Conservation (phyloP, 2,329 filamentous ascomycete genomes). For the Rhytidhysteron rufulum region DNA sequence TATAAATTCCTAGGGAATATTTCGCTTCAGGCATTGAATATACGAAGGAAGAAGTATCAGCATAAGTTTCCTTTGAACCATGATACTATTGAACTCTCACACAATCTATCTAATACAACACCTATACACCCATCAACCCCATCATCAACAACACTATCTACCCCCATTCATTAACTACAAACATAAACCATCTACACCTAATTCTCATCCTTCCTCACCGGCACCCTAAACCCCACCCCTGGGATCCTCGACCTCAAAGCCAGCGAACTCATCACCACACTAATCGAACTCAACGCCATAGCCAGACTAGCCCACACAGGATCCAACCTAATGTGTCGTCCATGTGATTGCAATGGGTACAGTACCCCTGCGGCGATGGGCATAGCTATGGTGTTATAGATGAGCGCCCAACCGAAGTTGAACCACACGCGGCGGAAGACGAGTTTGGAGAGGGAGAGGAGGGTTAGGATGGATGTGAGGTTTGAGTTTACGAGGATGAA, state of each 20-base stretch:
- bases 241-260: slow-evolving; percentile 55
- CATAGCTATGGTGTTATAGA: slow-evolving; percentile 76
- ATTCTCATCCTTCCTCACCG: slow-evolving; percentile 2
- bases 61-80: too few species aligned
- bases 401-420: slow-evolving; percentile 81
- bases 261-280: slow-evolving; percentile 79
- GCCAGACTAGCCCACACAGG: slow-evolving; percentile 85
- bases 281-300: slow-evolving; percentile 90
- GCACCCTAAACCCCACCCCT: slow-evolving; percentile 41
- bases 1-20: too few species aligned
- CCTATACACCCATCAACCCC: too few species aligned
- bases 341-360: too few species aligned
- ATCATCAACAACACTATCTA: too few species aligned
- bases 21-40: too few species aligned
- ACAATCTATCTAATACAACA: too few species aligned
- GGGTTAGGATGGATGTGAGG: slow-evolving; percentile 65
- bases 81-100: too few species aligned
- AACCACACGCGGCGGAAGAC: slow-evolving; percentile 77
- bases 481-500: slow-evolving; percentile 76
- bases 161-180: too few species aligned
- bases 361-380: slow-evolving; percentile 80
- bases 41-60: too few species aligned
- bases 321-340: slow-evolving; percentile 63
- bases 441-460: slow-evolving; percentile 65
- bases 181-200: too few species aligned